Evolutionary conservation across 2,329 filamentous ascomycete species (phyloP), one percentile per base, ranked within the genome.

Genomic region (Phoma herbarum): DNA sequence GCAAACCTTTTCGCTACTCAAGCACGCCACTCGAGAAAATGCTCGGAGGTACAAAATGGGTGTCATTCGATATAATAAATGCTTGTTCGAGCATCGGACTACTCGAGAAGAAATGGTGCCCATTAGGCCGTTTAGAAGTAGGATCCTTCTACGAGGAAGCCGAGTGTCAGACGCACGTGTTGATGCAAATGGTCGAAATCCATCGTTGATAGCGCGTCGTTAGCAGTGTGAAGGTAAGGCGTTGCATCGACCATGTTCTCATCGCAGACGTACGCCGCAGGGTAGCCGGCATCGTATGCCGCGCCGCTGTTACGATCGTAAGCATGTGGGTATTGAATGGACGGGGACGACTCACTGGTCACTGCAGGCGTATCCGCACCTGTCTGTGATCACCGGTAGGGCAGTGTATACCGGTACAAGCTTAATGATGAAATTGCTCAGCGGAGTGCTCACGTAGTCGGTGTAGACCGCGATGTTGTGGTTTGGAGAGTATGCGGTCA

Each of bases 181-280:
- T 96, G 88, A 39, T 93, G 82, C 91, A 96, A 95, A 76, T 96
- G 92, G 73, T 92, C 87, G 72, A 94, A 95, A 64, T 88, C 88
- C 43, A 91, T 78, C 61, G 86, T 87, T 70, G 90, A 85, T 60
- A 91, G 86, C 65, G 81, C 81, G 72, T 92, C 89, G 22, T 89
- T 85, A 0, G 85, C 86, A 33, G 83, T 84, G 72, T 91, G 88
- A 58, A 91, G 90, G 62, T 88, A 83, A 63, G 85, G 82, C 69
- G 90, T 84, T 8, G 71, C 75, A 64, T 80, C 78, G 70, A 85
- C 84, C 71, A 91, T 90, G 25, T 84, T 83, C 26, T 86, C 88
- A 78, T 91, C 89, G 58, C 90, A 90, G 22, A 91, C 88, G 69
- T 91, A 91, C 1, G 88, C 88, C 0, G 86, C 87, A 0, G 89